Evolutionary conservation across 768 basidiomycete genomes (phyloP), one percentile per base, ranked within the genome.

Genomic region (Mycena maculata): DNA sequence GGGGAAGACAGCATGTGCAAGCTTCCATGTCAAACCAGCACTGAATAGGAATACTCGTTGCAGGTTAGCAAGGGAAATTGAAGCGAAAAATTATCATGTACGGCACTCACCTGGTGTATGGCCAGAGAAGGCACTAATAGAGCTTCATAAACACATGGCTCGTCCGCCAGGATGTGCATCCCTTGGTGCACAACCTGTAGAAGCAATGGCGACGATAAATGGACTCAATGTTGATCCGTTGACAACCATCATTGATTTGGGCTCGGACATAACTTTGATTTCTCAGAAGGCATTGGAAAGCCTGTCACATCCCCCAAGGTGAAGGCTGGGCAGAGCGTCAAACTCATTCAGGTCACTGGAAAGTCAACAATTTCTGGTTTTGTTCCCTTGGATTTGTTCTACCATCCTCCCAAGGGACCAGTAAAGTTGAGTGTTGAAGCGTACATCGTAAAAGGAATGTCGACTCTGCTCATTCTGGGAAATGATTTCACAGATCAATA

Each of bases 401-500:
- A 78, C 50, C 45, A 71, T 22, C 76, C 76, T 12, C 23, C 30
- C 9, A 25, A 71, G 18, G 74, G 76, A 4, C 62, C 65, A 1
- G 73, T 81, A 0, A 59, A 69, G 47, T 31, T 81, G 9, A 66
- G 58, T 15, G 60, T 77, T 0, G 78, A 79, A 28, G 76, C 77
- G 75, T 36, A 36, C 13, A 13, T 36, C 33, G 33, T 36, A 13
- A 36, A 36, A 13, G 33, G 33, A 36, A 36, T 77, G 76, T 65
- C 73, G 1, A 73, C 75, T 0, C 75, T 73, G 0, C 72, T 79
- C 36, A 75, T 79, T 49, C 56, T 79, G 2, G 78, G 78, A 2
- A 77, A 78, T 53, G 77, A 78, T 31, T 79, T 75, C 39, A 63
- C 79, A 11, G 78, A 78, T 64, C 75, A 78, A 38, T 81, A 79